Percentiles rank a stretch among this genome's conserved stretches.
phyloP scores from a whole-genome alignment of 2,329 filamentous ascomycete genomes.

The Colletotrichum sp. region DNA sequence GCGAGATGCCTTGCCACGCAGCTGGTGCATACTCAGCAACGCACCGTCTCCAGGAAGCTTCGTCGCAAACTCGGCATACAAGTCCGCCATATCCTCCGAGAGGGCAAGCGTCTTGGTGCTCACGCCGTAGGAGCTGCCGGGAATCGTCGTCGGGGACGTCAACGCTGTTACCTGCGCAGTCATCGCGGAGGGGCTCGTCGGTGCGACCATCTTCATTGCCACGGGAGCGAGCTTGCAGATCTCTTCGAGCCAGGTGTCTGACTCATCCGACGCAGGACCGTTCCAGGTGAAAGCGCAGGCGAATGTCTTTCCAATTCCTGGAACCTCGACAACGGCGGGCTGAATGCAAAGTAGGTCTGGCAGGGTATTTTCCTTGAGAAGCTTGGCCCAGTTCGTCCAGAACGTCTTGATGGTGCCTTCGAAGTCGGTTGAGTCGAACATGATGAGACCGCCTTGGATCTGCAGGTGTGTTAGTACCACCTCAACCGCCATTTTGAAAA shows the following conservation, averaged over 20 bases:
- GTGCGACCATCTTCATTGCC: slow-evolving; percentile 29
- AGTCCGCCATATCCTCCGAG: slow-evolving; percentile 27
- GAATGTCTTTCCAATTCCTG: slow-evolving; percentile 30
- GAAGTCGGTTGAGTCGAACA: slow-evolving; percentile 36
- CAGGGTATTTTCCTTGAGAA: slow-evolving; percentile 16
- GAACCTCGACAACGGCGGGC: slow-evolving; percentile 33
- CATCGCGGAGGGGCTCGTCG: slow-evolving; percentile 25
- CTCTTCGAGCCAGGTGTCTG: slow-evolving; percentile 30
- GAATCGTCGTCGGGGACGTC: slow-evolving; percentile 25
- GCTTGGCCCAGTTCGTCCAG: slow-evolving; percentile 20
- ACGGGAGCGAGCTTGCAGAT: slow-evolving; percentile 30
- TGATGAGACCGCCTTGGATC: slow-evolving; percentile 24
- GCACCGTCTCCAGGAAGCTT: slow-evolving; percentile 27
- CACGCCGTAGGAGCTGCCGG: slow-evolving; percentile 24
- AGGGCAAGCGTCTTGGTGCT: slow-evolving; percentile 24
- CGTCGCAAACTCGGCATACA: slow-evolving; percentile 27
- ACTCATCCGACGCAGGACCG: slow-evolving; percentile 32
- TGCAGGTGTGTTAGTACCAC: slow-evolving; percentile 25
- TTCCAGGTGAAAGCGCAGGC: slow-evolving; percentile 34
- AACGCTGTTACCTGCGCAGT: slow-evolving; percentile 21
- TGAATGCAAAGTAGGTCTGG: slow-evolving; percentile 27
- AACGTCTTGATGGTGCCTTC: slow-evolving; percentile 23
- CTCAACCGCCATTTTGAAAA: background rate
- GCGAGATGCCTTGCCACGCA: slow-evolving; percentile 24
- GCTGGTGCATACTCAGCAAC: slow-evolving; percentile 33